Conservation (phyloP, 2,329 filamentous ascomycete species). For the Colletotrichum agaves region DNA sequence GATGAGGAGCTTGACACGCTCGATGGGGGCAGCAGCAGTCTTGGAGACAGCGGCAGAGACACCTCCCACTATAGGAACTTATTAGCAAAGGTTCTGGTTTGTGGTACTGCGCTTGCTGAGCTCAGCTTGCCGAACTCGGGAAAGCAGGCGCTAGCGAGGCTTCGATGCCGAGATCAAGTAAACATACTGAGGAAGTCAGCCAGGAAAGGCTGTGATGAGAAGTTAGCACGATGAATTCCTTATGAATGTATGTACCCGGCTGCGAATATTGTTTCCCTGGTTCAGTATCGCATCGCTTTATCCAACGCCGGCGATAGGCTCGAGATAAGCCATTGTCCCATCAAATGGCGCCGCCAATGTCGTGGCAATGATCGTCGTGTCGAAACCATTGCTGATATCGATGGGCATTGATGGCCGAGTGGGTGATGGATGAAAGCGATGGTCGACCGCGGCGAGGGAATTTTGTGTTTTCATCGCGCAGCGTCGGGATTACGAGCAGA, state of each 20-base stretch:
- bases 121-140: not conserved
- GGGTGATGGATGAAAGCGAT: constrained; percentile 38
- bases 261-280: not conserved
- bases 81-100: constrained; percentile 38
- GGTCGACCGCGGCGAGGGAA: constrained; percentile 41
- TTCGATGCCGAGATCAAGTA: not conserved
- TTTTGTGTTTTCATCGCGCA: constrained; percentile 43
- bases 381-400: constrained; percentile 20
- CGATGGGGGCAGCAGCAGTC: constrained; percentile 99
- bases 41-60: constrained; percentile 99
- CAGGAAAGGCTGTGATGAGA: constrained; percentile 80
- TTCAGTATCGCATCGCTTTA: not conserved
- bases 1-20: constrained; percentile 99
- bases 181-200: constrained; percentile 99
- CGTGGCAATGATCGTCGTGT: not conserved
- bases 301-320: constrained; percentile 16
- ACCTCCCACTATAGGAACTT: constrained; percentile 85
- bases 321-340: constrained; percentile 4
- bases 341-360: not conserved
- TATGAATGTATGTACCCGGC: not conserved
- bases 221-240: constrained; percentile 46
- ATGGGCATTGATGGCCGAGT: not conserved
- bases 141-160: not conserved
- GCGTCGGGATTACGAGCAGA: constrained; percentile 30
- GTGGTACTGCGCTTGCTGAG: not conserved